Evolutionary conservation across 805 yeast species (phyloP), one percentile per base, ranked within the genome.

Genomic region (Teunomyces stri): DNA sequence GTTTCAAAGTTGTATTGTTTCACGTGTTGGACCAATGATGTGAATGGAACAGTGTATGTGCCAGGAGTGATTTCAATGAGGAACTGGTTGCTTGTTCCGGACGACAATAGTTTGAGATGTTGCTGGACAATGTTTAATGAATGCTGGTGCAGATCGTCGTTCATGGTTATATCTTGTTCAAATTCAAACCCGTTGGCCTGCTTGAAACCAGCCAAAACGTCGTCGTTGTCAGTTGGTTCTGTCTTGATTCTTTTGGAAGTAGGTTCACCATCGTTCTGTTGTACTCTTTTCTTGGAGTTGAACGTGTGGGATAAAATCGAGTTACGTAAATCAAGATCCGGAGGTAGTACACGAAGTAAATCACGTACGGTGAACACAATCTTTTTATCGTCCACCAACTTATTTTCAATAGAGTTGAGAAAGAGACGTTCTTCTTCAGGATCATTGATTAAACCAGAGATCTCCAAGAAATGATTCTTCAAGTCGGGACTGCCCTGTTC

Each of bases 101-200:
- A 67, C 1, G 86, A 68, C 29, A 92, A 72, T 9, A 91, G 69
- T 58, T 81, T 82, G 54, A 92, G 68, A 64, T 94, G 98, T 43
- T 81, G 76, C 44, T 74, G 80, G 9, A 86, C 69, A 9, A 74
- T 53, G 3, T 72, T 50, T 5, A 57, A 42, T 12, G 66, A 56
- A 35, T 60, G 66, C 6, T 72, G 56, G 56, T 55, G 47, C 52
- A 59, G 28, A 56, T 55, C 51, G 60, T 55, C 51, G 60, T 55
- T 62, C 50, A 46, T 61, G 35, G 7, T 18, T 9, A 55, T 55
- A 12, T 38, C 49, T 12, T 45, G 45, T 12, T n/a, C 31, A 6
- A 20, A 27, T 29, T 40, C 42, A 15, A 27, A 31, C n/a, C 36
- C 36, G 12, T 18, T 38, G 22, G 45, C 29, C 31, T 30, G 20